Evolutionary conservation across 2,329 filamentous ascomycete species (phyloP).

Genomic region (Monosporascus sp.): DNA sequence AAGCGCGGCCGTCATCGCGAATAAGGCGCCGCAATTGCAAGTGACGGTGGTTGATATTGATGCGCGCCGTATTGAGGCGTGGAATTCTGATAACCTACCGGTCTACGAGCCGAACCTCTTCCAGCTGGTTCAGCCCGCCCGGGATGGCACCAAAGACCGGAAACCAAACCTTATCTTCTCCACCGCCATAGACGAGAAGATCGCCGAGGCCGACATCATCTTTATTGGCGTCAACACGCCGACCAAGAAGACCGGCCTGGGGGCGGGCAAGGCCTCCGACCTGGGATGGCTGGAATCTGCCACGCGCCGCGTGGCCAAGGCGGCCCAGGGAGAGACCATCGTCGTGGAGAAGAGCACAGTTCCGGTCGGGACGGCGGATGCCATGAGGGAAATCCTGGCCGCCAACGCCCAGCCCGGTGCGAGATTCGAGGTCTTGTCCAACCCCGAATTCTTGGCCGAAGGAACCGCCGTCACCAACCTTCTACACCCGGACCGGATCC

Average conservation of each 20-base stretch:
- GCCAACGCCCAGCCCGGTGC: conserved; percentile 32
- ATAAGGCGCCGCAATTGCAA: conserved; percentile 63
- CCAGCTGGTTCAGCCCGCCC: conserved; percentile 60
- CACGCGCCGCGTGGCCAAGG: conserved; percentile 59
- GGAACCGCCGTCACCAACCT: conserved; percentile 71
- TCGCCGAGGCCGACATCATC: conserved; percentile 65
- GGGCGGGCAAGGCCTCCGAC: conserved; percentile 67
- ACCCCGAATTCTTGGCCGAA: conserved; percentile 76
- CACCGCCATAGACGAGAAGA: conserved; percentile 56
- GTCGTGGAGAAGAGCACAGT: conserved; percentile 81
- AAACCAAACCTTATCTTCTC: conserved; percentile 69
- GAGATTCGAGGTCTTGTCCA: conserved; percentile 71
- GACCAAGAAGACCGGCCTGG: conserved; percentile 65
- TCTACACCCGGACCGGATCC: conserved; percentile 64
- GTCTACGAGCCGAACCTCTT: conserved; percentile 71
- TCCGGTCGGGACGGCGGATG: conserved; percentile 67
- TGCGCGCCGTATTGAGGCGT: conserved; percentile 58
- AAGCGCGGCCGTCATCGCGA: conserved; percentile 69
- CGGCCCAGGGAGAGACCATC: conserved; percentile 62
- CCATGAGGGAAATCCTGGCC: conserved; percentile 62
- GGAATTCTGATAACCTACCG: conserved; percentile 69
- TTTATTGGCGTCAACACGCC: conserved; percentile 76
- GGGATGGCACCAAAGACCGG: conserved; percentile 52
- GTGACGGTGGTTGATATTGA: conserved; percentile 74
- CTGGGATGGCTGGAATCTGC: conserved; percentile 69